Evolutionary conservation across 83 land plant genomes (phyloP).

Genomic region (Picea abies): DNA sequence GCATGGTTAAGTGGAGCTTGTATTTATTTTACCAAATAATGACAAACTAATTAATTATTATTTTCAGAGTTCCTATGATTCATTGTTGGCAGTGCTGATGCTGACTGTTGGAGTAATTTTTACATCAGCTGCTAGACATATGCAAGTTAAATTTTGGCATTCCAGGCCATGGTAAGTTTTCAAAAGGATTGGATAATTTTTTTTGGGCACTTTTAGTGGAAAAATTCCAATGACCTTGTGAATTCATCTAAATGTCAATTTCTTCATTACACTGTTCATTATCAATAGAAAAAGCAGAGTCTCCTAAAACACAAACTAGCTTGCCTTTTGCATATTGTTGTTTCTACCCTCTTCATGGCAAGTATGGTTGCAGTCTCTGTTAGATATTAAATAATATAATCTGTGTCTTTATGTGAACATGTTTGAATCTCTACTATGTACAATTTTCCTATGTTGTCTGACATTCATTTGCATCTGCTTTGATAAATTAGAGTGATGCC

Average conservation of each 20-base stretch:
- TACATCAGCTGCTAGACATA: no score
- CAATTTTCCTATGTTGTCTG: no score
- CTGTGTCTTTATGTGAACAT: no score
- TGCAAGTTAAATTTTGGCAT: not conserved
- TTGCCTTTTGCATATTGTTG: no score
- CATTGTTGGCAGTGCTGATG: slow-evolving; percentile 52
- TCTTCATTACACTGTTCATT: not conserved
- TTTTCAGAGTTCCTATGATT: slow-evolving; percentile 68
- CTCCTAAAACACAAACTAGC: not conserved
- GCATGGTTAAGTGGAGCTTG: not conserved
- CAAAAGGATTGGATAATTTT: not conserved
- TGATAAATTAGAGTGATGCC: no score
- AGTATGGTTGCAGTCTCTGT: no score
- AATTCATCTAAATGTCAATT: not conserved
- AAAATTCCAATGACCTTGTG: not conserved
- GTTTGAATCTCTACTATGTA: no score
- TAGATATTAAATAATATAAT: no score
- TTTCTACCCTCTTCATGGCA: no score
- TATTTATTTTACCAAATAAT: not conserved
- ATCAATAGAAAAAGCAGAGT: not conserved
- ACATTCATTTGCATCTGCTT: no score
- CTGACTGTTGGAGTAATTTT: slow-evolving; percentile 38
- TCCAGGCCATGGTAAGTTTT: not conserved
- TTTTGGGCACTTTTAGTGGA: not conserved
- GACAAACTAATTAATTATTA: not conserved